phyloP scores from a whole-genome alignment of 176 grass and related monocot genomes.

The Poa annua region DNA sequence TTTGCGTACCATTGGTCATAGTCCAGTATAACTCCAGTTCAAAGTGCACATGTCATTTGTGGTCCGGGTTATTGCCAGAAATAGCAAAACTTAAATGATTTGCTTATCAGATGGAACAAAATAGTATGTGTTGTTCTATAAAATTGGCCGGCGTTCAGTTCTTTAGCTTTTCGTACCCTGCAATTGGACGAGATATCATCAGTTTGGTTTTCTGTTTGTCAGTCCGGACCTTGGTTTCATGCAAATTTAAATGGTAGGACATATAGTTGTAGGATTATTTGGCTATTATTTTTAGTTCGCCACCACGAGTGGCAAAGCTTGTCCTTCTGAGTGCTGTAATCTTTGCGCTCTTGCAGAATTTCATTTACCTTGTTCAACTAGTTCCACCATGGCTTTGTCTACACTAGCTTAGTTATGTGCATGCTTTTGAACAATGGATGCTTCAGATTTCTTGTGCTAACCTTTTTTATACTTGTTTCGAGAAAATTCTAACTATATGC shows the following conservation, averaged over 20 bases:
- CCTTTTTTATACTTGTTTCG: background rate
- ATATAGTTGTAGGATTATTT: slow-evolving; percentile 11
- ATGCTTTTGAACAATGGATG: background rate
- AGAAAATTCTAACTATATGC: slow-evolving; percentile 8
- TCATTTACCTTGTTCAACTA: slow-evolving; percentile 10
- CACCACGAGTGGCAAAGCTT: background rate
- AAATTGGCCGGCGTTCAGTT: background rate
- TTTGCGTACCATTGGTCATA: background rate
- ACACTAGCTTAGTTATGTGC: background rate
- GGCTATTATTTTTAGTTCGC: background rate
- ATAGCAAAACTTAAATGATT: slow-evolving; percentile 15
- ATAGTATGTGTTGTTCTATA: background rate
- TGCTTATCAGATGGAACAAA: slow-evolving; percentile 19
- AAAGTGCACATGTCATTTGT: background rate
- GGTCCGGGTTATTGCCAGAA: background rate
- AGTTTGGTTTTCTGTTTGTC: slow-evolving; percentile 12
- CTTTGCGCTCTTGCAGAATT: background rate
- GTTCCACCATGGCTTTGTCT: slow-evolving; percentile 6
- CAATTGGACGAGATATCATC: slow-evolving; percentile 3
- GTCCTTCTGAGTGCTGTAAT: background rate
- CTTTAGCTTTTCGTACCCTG: slow-evolving; percentile 28
- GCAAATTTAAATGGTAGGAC: background rate
- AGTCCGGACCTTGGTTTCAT: background rate
- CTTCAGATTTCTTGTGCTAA: background rate
- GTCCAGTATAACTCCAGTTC: background rate